Evolutionary conservation across 78 protist species (phyloP).

Genomic region (Dictyostelium purpureum): DNA sequence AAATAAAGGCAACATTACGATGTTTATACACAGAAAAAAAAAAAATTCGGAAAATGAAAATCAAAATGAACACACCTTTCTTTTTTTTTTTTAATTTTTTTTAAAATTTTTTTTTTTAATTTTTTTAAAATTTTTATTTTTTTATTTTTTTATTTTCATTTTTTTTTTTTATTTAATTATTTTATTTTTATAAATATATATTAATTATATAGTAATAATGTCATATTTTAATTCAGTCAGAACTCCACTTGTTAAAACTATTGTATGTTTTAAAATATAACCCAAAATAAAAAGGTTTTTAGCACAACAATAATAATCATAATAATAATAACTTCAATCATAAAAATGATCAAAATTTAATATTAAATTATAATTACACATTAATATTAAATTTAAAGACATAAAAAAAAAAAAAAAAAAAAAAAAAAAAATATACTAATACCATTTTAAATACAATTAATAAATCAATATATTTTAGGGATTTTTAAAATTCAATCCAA

Average conservation of each 20-base stretch:
- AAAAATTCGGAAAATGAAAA: not conserved
- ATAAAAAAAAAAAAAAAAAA: not conserved
- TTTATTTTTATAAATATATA: not conserved
- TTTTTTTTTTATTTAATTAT: not conserved
- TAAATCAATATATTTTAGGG: constrained; percentile 1
- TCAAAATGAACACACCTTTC: too few relatives aligned
- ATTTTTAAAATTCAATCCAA: constrained; percentile 33
- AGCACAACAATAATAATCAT: not conserved
- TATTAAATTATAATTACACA: not conserved
- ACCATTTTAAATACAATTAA: not conserved
- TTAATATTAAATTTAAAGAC: not conserved
- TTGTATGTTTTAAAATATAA: not conserved
- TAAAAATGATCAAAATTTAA: not conserved
- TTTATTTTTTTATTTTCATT: not conserved
- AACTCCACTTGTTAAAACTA: not conserved
- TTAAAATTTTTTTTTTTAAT: not conserved
- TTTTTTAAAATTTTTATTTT: not conserved
- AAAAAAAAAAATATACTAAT: not conserved
- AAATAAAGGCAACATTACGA: too few relatives aligned
- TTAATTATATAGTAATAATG: not conserved
- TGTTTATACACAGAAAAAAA: not conserved
- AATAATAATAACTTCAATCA: not conserved
- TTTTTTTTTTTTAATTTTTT: not conserved
- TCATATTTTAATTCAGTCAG: not conserved
- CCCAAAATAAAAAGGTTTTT: not conserved